These are phyloP conservation scores for Malassezia arunalokei DNA, from an alignment of 1,284 basidiomycete species.

Conservation along the genomic window DNA sequence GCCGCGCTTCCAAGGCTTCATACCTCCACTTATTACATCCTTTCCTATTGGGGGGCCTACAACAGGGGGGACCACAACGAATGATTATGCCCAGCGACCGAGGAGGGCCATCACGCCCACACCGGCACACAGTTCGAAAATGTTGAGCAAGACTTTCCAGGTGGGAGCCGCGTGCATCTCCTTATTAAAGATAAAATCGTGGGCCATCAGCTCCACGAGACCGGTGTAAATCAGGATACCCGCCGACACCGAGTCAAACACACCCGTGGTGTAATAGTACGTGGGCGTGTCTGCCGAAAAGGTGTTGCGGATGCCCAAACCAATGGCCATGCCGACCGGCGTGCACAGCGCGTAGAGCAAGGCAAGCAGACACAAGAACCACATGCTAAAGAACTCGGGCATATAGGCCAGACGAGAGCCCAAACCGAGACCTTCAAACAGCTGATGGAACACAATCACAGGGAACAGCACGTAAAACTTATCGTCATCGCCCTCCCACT, in stretches of 20 bases:
- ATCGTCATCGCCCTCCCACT: conserved; percentile 24
- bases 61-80: no score
- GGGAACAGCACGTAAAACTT: conserved; percentile 74
- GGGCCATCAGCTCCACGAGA: conserved; percentile 39
- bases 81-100: conserved; percentile 41
- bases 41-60: no score
- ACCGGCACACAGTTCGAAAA: conserved; percentile 46
- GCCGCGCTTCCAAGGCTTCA: no score
- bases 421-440: conserved; percentile 45
- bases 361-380: conserved; percentile 23
- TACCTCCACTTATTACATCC: no score
- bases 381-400: conserved; percentile 18
- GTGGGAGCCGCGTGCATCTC: conserved; percentile 43
- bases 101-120: conserved; percentile 49
- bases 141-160: conserved; percentile 32
- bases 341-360: conserved; percentile 39
- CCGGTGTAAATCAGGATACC: conserved; percentile 46
- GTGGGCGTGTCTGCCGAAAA: conserved; percentile 40
- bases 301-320: conserved; percentile 34
- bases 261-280: conserved; percentile 40
- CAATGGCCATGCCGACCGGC: conserved; percentile 43
- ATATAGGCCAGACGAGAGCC: conserved; percentile 35
- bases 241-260: conserved; percentile 37
- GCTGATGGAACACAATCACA: conserved; percentile 61
- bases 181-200: conserved; percentile 47